These are phyloP conservation scores for Bipolaris cookei DNA, from an alignment of 2,329 filamentous ascomycete genomes.

Conservation along the genomic window DNA sequence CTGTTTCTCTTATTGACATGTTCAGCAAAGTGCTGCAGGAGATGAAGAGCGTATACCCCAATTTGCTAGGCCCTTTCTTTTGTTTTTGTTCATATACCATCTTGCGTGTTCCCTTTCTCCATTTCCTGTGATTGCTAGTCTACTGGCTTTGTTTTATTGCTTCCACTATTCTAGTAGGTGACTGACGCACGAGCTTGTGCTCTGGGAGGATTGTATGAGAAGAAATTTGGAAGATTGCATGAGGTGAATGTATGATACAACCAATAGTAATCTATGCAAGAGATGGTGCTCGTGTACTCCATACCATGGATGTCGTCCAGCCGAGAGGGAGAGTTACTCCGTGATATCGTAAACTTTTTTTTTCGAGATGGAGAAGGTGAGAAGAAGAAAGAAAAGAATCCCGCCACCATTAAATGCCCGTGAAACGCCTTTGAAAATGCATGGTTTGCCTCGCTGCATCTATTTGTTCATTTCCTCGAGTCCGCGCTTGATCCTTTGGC, in stretches of 20 bases:
- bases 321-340: conserved; percentile 10
- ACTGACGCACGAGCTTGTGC: neutral
- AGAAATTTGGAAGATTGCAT: neutral
- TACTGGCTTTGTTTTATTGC: neutral
- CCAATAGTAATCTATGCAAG: neutral
- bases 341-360: conserved; percentile 34
- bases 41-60: conserved; percentile 1
- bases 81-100: neutral
- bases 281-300: neutral
- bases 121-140: neutral
- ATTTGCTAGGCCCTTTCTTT: neutral
- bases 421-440: conserved; percentile 37
- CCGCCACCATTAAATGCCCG: conserved; percentile 19
- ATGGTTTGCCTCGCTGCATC: neutral
- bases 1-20: neutral
- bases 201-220: neutral
- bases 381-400: neutral
- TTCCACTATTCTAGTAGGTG: neutral
- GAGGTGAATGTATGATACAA: conserved; percentile 2
- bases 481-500: conserved; percentile 72
- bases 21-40: conserved; percentile 6
- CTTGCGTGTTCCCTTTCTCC: neutral
- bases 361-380: neutral
- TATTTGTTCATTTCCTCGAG: conserved; percentile 57
- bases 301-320: neutral